Evolutionary conservation across 192 early-diverging fungal genomes (phyloP), one percentile per base, ranked within the genome.

Genomic region (Podila epigama): DNA sequence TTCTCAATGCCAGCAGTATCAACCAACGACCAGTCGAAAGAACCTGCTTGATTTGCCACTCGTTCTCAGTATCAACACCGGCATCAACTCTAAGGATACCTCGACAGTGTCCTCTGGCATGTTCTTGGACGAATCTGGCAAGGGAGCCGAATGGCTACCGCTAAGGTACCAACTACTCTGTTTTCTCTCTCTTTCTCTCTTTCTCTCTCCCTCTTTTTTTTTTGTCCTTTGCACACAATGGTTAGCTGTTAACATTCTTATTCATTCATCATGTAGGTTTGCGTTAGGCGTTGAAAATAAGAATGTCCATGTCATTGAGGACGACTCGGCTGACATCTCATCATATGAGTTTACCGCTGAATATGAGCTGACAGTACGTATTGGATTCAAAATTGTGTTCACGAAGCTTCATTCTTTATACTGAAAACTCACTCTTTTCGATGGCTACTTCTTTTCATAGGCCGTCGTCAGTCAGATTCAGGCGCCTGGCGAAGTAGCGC

Each of bases 1-100:
- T 63, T 64, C 87, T 6, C 69, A 78, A 25, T 99, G 97, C 79
- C 89, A 89, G 36, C 85, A 89, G 71, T 97, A 96, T 70, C 93
- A 93, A 60, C 87, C 93, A 7, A 90, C 89, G 16, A 84, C 88
- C 0, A 92, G 94, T 31, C 88, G 84, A 34, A 94, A 93, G 63
- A 75, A 83, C 16, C 80, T 94, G 18, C 86, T 85, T 42, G 75
- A 81, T 8, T 73, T 90, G 11, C 97, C 97, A 1, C 82, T 86
- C 20, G 84, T 95, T 1, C 57, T 98, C 52, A 85, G 86, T 22
- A 84, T 98, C 55, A 98, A 97, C 67, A 92, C 91, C 2, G 89
- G 92, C 3, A 69, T 85, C 2, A 86, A 75, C 3, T 78, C 75
- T 3, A 84, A 84, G 31, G 89, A 89, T 5, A 85, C 88, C 22